phyloP scores from a whole-genome alignment of 441 rosid species.

The Populus hybrid region DNA sequence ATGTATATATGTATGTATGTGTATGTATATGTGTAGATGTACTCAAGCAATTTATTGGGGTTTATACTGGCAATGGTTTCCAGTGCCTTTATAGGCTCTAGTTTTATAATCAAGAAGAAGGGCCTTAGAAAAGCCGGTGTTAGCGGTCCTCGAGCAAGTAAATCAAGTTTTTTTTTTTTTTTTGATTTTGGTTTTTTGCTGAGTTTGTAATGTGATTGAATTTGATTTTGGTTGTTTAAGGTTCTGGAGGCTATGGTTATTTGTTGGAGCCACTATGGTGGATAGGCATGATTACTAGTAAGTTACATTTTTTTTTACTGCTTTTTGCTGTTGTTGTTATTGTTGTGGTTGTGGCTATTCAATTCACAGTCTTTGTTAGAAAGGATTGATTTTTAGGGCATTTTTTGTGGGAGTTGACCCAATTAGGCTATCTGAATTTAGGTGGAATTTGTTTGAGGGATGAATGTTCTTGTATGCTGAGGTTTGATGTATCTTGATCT shows the following conservation, averaged over 20 bases:
- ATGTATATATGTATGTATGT: neutral
- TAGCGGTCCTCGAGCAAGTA: no score
- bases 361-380: neutral
- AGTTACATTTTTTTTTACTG: constrained; percentile 16
- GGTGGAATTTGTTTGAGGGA: neutral
- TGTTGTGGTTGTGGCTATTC: neutral
- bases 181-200: neutral
- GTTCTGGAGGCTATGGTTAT: constrained; percentile 70
- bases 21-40: constrained; percentile 20
- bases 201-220: neutral
- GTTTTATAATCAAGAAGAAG: constrained; percentile 68
- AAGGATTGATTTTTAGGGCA: neutral
- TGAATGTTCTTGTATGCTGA: neutral
- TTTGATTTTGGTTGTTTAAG: constrained; percentile 20
- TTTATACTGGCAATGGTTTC: constrained; percentile 57
- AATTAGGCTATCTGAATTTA: neutral
- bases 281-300: constrained; percentile 76
- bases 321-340: neutral
- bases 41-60: constrained; percentile 55
- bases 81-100: constrained; percentile 66
- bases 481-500: neutral
- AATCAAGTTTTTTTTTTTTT: no score
- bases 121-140: constrained; percentile 52
- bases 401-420: neutral
- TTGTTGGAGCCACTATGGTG: constrained; percentile 75